phyloP scores from a whole-genome alignment of 2,329 filamentous ascomycete species.

The Fusarium coicis region DNA sequence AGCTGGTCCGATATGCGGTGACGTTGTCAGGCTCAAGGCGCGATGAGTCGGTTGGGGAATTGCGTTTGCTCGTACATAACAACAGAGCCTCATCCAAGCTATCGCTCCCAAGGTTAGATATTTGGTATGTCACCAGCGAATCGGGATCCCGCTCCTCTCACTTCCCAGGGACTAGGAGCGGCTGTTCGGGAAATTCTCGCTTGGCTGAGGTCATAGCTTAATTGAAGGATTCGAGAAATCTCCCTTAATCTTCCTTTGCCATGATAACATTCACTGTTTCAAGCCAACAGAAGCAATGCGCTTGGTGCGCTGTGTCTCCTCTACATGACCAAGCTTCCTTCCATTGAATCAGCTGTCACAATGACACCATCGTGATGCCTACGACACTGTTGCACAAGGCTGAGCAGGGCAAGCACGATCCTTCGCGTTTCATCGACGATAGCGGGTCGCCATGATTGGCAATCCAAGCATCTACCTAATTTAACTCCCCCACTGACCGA shows the following conservation, averaged over 20 bases:
- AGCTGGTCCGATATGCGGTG: neutral
- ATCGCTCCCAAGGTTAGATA: accelerated
- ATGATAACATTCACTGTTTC: neutral
- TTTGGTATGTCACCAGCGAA: neutral
- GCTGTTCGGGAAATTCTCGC: neutral
- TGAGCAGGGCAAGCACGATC: constrained; percentile 1
- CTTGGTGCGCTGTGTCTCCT: neutral
- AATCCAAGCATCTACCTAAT: neutral
- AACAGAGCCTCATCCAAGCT: neutral
- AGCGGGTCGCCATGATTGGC: neutral
- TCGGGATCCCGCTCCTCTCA: too few relatives aligned
- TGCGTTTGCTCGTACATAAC: neutral
- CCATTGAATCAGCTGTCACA: accelerated
- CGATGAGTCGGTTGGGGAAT: neutral
- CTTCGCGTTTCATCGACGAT: constrained; percentile 5
- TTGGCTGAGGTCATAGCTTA: neutral
- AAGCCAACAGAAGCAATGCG: neutral
- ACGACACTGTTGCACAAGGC: neutral
- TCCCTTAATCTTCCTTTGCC: neutral
- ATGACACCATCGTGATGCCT: neutral
- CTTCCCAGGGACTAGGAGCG: neutral
- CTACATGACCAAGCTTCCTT: neutral
- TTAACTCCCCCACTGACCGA: neutral
- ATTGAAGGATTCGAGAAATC: neutral
- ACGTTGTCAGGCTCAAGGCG: neutral